A percentile compares a stretch with the other conserved stretches of the same genome.
These are phyloP conservation scores for Candida ficus DNA, from an alignment of 805 yeast species.

Conservation along the genomic window DNA sequence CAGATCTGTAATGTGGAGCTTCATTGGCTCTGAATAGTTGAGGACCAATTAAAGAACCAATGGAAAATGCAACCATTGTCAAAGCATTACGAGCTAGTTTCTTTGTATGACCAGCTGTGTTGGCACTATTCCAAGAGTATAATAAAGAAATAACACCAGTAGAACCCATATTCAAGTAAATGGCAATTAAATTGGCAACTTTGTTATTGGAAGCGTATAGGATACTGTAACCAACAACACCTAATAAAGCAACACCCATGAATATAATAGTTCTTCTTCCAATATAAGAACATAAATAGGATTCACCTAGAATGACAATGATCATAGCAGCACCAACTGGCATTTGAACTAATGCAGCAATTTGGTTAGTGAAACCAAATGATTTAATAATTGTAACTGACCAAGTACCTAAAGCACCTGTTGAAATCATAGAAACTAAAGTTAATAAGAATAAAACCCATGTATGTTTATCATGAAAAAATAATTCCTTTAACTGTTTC, in stretches of 20 bases:
- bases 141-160: conserved; percentile 53
- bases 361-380: conserved; percentile 38
- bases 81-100: conserved; percentile 47
- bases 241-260: conserved; percentile 37
- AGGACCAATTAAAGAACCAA: conserved; percentile 60
- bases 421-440: conserved; percentile 40
- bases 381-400: conserved; percentile 35
- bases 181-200: conserved; percentile 43
- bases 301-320: conserved; percentile 33
- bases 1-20: conserved; percentile 51
- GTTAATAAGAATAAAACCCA: conserved; percentile 45
- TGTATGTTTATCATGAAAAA: conserved; percentile 40
- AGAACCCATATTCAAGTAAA: conserved; percentile 49
- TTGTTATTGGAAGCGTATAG: conserved; percentile 34
- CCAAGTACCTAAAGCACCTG: conserved; percentile 39
- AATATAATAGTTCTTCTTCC: conserved; percentile 34
- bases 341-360: conserved; percentile 46
- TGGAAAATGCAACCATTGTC: conserved; percentile 54
- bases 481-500: conserved; percentile 38
- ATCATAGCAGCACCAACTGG: conserved; percentile 52
- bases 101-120: conserved; percentile 60
- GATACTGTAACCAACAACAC: conserved; percentile 46
- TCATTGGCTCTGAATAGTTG: conserved; percentile 49
- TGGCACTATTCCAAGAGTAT: conserved; percentile 57
- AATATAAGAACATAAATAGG: conserved; percentile 32